These are phyloP conservation scores for Daedalea quercina DNA, from an alignment of 768 basidiomycete species.

Conservation along the genomic window DNA sequence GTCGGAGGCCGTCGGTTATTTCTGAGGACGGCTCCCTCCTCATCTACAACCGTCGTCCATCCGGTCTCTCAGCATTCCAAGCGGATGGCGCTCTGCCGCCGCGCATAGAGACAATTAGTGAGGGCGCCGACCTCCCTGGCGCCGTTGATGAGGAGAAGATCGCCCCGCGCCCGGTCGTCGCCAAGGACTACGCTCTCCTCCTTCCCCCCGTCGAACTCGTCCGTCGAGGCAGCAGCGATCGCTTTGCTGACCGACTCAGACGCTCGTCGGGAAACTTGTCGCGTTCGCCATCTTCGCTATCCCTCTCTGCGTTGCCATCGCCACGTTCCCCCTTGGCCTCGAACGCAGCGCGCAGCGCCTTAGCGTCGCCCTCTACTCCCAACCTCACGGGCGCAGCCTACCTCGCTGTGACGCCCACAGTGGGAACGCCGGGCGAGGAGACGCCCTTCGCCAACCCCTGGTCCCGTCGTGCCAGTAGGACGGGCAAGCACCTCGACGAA, in stretches of 20 bases:
- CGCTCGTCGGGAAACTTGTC: background rate
- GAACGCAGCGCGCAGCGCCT: background rate
- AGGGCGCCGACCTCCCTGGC: background rate
- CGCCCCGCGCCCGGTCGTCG: background rate
- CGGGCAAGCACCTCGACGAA: slow-evolving; percentile 5
- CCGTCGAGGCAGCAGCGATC: background rate
- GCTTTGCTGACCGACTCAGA: background rate
- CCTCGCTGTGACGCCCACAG: no score
- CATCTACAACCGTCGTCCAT: background rate
- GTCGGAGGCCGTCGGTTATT: no score
- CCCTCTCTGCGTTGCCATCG: background rate
- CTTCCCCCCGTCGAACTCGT: background rate
- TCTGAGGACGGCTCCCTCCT: background rate
- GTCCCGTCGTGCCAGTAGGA: background rate
- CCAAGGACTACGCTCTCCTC: background rate
- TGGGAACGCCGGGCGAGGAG: background rate
- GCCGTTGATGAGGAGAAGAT: background rate
- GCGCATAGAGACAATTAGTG: background rate
- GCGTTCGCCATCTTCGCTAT: background rate
- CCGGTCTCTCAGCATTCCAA: background rate
- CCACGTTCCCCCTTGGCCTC: background rate
- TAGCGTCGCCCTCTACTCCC: background rate
- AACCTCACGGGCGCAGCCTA: no score
- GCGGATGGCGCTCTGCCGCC: background rate
- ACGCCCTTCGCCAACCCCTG: background rate